A percentile compares a stretch with the other conserved stretches of the same genome.
phyloP scores from a whole-genome alignment of 140 eudicot species.

The Oenanthe javanica region DNA sequence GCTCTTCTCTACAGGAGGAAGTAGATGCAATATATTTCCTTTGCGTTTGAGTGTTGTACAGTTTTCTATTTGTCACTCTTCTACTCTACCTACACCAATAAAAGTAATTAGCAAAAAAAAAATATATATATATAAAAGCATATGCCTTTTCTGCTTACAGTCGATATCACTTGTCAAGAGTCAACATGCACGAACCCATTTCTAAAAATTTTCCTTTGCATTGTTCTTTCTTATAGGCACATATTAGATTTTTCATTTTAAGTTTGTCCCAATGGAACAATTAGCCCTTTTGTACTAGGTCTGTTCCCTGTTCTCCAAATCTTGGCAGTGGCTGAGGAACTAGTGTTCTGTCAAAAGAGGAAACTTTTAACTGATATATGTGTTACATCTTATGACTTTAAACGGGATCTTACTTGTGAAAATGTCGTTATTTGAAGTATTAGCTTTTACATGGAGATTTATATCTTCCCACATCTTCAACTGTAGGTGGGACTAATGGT shows the following conservation, averaged over 20 bases:
- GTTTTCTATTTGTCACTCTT: background rate
- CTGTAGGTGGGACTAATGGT: constrained; percentile 83
- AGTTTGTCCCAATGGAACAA: background rate
- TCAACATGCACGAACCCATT: background rate
- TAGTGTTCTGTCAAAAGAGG: background rate
- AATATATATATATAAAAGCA: background rate
- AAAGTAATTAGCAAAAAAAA: no score
- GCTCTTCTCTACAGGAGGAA: no score
- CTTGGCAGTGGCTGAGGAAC: background rate
- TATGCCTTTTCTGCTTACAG: background rate
- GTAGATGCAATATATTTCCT: no score
- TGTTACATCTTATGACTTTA: background rate
- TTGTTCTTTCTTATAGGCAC: background rate
- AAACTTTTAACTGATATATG: background rate
- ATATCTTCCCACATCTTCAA: background rate
- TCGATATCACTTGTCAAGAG: background rate
- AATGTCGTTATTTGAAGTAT: background rate
- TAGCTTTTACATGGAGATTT: background rate
- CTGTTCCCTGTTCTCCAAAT: background rate
- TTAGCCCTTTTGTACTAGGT: background rate
- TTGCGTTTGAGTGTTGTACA: background rate
- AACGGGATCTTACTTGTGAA: background rate
- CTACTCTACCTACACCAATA: no score
- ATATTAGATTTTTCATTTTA: background rate
- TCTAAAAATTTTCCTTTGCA: background rate